Conservation (phyloP, 2,329 filamentous ascomycete genomes). For the Scedosporium minutisporum region DNA sequence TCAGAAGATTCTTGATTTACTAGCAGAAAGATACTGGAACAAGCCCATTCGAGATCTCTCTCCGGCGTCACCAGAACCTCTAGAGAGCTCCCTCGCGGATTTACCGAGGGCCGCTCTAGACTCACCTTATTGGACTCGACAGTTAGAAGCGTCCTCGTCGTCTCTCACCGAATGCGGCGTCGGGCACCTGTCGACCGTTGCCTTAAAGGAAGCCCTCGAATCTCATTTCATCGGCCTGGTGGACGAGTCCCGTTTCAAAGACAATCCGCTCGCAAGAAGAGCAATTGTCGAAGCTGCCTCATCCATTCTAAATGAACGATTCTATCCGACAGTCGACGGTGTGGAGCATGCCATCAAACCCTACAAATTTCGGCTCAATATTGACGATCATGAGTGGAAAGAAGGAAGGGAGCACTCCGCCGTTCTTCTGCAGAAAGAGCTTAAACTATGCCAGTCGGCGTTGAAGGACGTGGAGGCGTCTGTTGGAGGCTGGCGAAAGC, state of each 20-base stretch:
- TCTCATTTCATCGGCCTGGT: slow-evolving; percentile 73
- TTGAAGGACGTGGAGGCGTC: slow-evolving; percentile 64
- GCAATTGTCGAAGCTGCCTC: slow-evolving; percentile 89
- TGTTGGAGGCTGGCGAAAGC: slow-evolving; percentile 73
- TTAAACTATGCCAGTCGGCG: slow-evolving; percentile 73
- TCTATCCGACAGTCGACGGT: slow-evolving; percentile 95
- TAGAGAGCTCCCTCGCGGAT: slow-evolving; percentile 56
- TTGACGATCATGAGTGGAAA: slow-evolving; percentile 82
- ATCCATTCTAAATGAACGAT: slow-evolving; percentile 83
- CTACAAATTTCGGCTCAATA: slow-evolving; percentile 95
- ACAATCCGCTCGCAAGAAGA: slow-evolving; percentile 83
- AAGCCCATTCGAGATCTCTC: slow-evolving; percentile 81
- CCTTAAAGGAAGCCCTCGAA: slow-evolving; percentile 82
- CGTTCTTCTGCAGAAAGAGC: slow-evolving; percentile 73
- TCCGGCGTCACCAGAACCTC: slow-evolving; percentile 50
- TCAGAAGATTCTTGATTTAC: slow-evolving; percentile 84
- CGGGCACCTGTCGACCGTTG: slow-evolving; percentile 81
- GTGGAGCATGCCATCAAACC: slow-evolving; percentile 99
- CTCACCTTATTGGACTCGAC: slow-evolving; percentile 84
- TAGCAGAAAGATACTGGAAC: slow-evolving; percentile 96
- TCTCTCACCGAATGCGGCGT: slow-evolving; percentile 90
- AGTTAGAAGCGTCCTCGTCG: slow-evolving; percentile 85
- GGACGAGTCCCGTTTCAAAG: slow-evolving; percentile 70
- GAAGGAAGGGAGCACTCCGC: slow-evolving; percentile 76
- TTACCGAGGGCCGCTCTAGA: slow-evolving; percentile 79